Evolutionary conservation across 306 rosid genomes (phyloP).

Genomic region (Argentina anserina): DNA sequence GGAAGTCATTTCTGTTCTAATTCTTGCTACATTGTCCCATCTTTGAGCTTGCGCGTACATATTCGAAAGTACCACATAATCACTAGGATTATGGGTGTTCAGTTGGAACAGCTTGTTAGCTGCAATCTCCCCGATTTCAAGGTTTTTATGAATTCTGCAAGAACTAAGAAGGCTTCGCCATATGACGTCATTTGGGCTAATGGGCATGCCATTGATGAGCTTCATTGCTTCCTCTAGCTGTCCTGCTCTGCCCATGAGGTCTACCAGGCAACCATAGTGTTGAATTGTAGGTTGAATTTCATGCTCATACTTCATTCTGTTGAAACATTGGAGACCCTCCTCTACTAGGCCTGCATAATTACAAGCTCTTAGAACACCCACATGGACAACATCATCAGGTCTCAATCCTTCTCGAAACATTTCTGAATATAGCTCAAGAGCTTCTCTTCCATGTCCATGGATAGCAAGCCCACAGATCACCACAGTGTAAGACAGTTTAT

Average conservation of each 20-base stretch:
- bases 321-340: conserved; percentile 54
- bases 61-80: conserved; percentile 61
- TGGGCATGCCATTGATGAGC: conserved; percentile 52
- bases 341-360: conserved; percentile 68
- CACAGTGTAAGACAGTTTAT: conserved; percentile 56
- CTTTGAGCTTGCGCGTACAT: conserved; percentile 61
- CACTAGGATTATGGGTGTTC: conserved; percentile 49
- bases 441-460: conserved; percentile 73
- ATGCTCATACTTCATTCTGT: conserved; percentile 55
- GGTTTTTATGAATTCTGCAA: conserved; percentile 60
- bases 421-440: conserved; percentile 53
- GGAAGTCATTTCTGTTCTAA: conserved; percentile 50
- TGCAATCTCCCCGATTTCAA: conserved; percentile 58
- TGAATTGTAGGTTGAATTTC: conserved; percentile 58
- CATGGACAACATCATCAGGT: conserved; percentile 64
- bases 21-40: conserved; percentile 66
- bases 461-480: conserved; percentile 79
- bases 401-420: conserved; percentile 61
- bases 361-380: conserved; percentile 69
- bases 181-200: conserved; percentile 54
- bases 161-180: conserved; percentile 89
- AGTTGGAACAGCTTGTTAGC: conserved; percentile 46
- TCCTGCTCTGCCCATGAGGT: conserved; percentile 70
- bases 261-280: conserved; percentile 85
- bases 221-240: conserved; percentile 61